Conservation (phyloP, 768 basidiomycete species). For the Boletus tylopilopsis region DNA sequence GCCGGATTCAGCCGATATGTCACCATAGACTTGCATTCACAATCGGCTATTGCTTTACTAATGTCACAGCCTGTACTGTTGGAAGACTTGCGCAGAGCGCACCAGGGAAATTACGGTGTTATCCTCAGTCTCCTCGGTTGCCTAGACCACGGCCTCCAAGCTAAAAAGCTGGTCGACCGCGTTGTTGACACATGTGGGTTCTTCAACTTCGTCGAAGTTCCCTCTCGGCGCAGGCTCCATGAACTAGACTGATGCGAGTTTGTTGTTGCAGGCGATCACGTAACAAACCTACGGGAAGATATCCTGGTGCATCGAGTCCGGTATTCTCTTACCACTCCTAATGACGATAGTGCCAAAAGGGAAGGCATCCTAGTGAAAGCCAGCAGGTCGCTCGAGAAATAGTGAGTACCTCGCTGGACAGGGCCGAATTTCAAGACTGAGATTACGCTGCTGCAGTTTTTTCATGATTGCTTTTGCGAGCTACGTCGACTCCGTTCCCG, state of each 20-base stretch:
- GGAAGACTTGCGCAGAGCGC: slow-evolving; percentile 84
- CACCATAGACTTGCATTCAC: slow-evolving; percentile 60
- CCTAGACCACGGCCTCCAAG: slow-evolving; percentile 77
- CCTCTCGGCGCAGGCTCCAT: neutral
- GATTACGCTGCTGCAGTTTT: slow-evolving; percentile 53
- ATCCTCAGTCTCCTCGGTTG: slow-evolving; percentile 92
- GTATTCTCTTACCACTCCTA: slow-evolving; percentile 79
- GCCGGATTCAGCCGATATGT: neutral
- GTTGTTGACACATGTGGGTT: slow-evolving; percentile 72
- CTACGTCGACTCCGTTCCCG: slow-evolving; percentile 69
- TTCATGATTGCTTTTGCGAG: slow-evolving; percentile 93
- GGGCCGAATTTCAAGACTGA: neutral
- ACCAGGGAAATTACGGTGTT: slow-evolving; percentile 88
- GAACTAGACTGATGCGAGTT: slow-evolving; percentile 5
- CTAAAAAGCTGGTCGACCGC: slow-evolving; percentile 88
- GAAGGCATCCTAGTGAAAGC: slow-evolving; percentile 62
- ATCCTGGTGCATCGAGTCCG: slow-evolving; percentile 79
- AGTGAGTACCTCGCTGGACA: slow-evolving; percentile 48
- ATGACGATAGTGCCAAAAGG: slow-evolving; percentile 50
- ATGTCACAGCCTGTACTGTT: slow-evolving; percentile 75
- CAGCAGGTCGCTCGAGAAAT: slow-evolving; percentile 79
- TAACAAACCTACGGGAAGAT: slow-evolving; percentile 87
- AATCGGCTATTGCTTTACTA: slow-evolving; percentile 81
- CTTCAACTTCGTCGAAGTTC: neutral
- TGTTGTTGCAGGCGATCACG: slow-evolving; percentile 69